Evolutionary conservation across 257 asterid genomes (phyloP), one percentile per base, ranked within the genome.

Genomic region (Nicotiana tabacum): DNA sequence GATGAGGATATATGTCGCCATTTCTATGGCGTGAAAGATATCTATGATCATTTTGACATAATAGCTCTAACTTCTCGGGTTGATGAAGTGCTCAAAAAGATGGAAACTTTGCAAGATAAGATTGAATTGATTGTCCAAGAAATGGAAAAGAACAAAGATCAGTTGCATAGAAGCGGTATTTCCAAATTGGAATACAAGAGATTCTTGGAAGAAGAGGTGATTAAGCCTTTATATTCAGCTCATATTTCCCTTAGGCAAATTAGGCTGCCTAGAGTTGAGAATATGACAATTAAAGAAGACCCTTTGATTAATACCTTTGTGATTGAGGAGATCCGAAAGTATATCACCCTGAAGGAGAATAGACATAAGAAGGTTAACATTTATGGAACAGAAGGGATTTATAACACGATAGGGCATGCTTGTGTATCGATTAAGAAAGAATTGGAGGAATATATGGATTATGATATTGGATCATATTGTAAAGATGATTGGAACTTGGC

Each of bases 321-420:
- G 17, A 87, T 86, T 4, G 99, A 95, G 92, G 99, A 95, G 96
- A 88, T 95, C 9, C 86, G 97, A 32, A 95, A 92, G 93, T 95
- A 95, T 77, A 91, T 95, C 9, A 91, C 98, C 68, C 99, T 97
- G 3, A 95, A 91, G 84, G 89, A 81, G 77, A 95, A 87, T 72
- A 68, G 97, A 58, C 89, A 79, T 13, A 94, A 92, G 78, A 93
- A 85, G 88, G 64, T 89, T 15, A 95, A 95, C 33, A 89, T 93
- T 3, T 95, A 91, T 27, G 96, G 98, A 76, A 79, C 90, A 11
- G 92, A 86, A 76, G 89, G 81, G 83, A 86, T 92, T 1, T 84
- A 91, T 85, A 95, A 86, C 92, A 87, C 98, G 83, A 91, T 95
- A 17, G 98, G 99, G 15, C 99, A 95, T 53, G 88, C 96, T n/a